Evolutionary conservation across 768 basidiomycete species (phyloP), one percentile per base, ranked within the genome.

Genomic region (Suillus subalutaceus): DNA sequence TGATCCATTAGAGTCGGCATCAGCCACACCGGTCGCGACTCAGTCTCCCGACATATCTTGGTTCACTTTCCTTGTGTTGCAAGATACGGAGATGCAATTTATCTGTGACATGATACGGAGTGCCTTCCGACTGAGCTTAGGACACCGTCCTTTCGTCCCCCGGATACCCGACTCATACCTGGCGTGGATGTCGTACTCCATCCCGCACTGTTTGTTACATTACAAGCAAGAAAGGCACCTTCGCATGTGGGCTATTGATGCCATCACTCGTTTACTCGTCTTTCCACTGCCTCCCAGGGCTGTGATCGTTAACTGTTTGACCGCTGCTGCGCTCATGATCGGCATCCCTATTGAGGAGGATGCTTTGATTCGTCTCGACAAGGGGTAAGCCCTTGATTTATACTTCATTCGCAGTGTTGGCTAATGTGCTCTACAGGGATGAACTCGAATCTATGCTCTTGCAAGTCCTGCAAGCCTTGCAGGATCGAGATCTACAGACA

Each of bases 201-300:
- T 63, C 15, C 56, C 48, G 37, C 62, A 61, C 35, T 63, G 62
- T 23, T 23, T 63, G 55, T 6, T 56, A 12, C 35, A 56, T 56
- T 63, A 56, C 35, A 38, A 63, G 26, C 48, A 18, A 12, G 50
- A 55, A 35, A 30, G 46, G 18, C 50, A 52, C 30, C 56, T 63
- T 61, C 23, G 37, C 13, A 63, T 52, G 62, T 56, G 48, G 41
- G 62, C 62, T 52, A 61, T 48, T 18, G 62, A 63, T 53, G 62
- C 48, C 7, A 63, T 63, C 26, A 32, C 62, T 30, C 41, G 62
- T 18, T 37, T 63, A n/a, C 46, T 63, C 7, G 41, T 53, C 8
- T 50, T 53, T 37, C 62, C 62, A 9, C n/a, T 53, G 62, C 62
- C 62, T 37, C 15, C 55, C 2, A 23, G 46, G 35, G 48, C 41